Base-by-base conservation (phyloP, 2,329 filamentous ascomycete species). In the Trichoderma atroviride region DNA sequence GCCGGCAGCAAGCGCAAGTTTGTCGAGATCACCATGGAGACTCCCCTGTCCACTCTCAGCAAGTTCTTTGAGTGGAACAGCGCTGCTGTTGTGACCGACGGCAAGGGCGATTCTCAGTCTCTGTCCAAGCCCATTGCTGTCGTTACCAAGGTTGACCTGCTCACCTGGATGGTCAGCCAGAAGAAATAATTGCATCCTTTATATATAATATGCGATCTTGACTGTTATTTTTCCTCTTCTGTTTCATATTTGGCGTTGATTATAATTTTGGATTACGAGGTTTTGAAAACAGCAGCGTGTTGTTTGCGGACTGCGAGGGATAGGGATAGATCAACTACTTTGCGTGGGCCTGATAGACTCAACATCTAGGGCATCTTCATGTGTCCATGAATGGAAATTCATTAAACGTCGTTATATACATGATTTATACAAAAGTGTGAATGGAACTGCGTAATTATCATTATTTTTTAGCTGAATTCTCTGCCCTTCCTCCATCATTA, bases 51-150 rank as follows among this genome's bases (percentile, higher is more conserved):
- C 58, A 90, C 92, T 56, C 85, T 99, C 66, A 95, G 93, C 83
- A 90, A 92, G 76, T 99, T 99, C 82, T 93, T 98, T 73, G 94
- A 98, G 82, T 98, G 96, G 94, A 98, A 99, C 81, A 96, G 92
- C 74, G 95, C 96, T 0, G 96, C 96, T 0, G 89, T 99, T 60
- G 93, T 99, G 3, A 99, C 95, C 0, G 94, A 98, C 79, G 86
- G 88, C 74, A 83, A 83, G 14, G 82, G 82, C 52, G 86, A 86
- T 69, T 82, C 84, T 67, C 81, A 85, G 70, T 87, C 85, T 27
- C 79, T 88, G 68, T 86, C 87, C 57, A 96, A 93, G 84, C 94
- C 96, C 1, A 85, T 96, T 61, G 96, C 93, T 9, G 89, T 99
- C 10, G 94, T 96, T 9, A 98, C 96, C 37, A 99, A 99, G 87